These are phyloP conservation scores for Phytopythium chamaehyphon DNA, from an alignment of 352 stramenopile species.

Conservation along the genomic window DNA sequence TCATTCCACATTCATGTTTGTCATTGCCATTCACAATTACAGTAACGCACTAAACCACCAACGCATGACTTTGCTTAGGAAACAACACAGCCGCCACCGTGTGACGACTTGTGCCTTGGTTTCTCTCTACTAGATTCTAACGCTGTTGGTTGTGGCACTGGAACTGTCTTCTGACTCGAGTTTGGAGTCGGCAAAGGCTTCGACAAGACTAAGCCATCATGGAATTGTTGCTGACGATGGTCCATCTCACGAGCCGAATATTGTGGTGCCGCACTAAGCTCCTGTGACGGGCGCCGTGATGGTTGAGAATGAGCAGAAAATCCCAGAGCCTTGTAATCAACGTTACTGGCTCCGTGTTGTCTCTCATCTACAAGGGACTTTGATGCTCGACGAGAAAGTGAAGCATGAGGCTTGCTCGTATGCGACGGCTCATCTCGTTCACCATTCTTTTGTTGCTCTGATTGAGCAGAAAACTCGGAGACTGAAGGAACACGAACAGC, in stretches of 20 bases:
- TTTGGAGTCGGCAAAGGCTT: too few species aligned
- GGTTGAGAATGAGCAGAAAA: background rate
- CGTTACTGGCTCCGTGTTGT: background rate
- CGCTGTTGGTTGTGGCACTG: too few species aligned
- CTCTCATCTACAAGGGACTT: background rate
- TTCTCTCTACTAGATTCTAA: too few species aligned
- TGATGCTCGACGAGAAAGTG: background rate
- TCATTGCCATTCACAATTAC: background rate
- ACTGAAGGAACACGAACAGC: background rate
- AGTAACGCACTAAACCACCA: background rate
- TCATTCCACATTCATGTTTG: background rate
- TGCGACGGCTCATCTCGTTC: too few species aligned
- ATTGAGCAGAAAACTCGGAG: background rate
- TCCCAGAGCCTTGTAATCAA: conserved; percentile 2
- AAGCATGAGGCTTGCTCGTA: background rate
- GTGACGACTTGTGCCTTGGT: too few species aligned
- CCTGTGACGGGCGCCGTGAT: background rate
- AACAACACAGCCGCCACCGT: too few species aligned
- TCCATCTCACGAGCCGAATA: too few species aligned
- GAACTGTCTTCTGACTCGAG: too few species aligned
- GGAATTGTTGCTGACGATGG: too few species aligned
- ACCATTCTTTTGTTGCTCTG: background rate
- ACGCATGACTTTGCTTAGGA: background rate
- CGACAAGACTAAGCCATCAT: too few species aligned
- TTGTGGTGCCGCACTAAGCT: too few species aligned